Evolutionary conservation across 768 basidiomycete species (phyloP), one percentile per base, ranked within the genome.

Genomic region (Chlorophyllum brunneum): DNA sequence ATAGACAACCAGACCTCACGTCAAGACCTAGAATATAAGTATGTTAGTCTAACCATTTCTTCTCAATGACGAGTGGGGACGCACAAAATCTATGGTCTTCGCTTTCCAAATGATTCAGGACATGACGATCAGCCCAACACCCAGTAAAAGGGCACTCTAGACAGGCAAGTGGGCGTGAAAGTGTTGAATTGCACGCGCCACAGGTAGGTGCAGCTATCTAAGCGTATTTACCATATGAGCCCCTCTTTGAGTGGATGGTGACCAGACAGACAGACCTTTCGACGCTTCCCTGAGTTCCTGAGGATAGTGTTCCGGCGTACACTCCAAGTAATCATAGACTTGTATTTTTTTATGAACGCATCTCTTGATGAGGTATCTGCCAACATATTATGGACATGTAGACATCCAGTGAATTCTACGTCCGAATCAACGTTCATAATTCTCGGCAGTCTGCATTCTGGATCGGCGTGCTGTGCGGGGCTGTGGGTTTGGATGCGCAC

Each of bases 81-180:
- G 56, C 46, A 88, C 90, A 83, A 60, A 90, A 86, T 7, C 62
- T 59, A 67, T 93, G 90, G 0, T 74, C 74, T 1, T 72, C 63
- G 16, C 78, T 73, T 55, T 68, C 72, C 26, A 90, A 69, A 64
- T 93, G 91, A 3, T 61, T 65, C 1, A 70, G 59, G 23, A 80
- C 69, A 61, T 92, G 90, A 2, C 72, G 72, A 37, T 70, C 71
- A 10, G 64, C 55, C 88, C 88, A 92, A 56, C 90, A 91, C 5
- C 84, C 88, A 8, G 77, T 71, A 61, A 74, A 86, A 3, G 79
- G 60, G 59, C 90, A 92, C n/a, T 82, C 76, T 5, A 92, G 69
- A 58, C 90, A 92, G 2, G 78, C 82, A 60, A 86, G 83, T 0
- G 89, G 86, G 20, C 88, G 73, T 1, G 80, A 70, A 24, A 89